These are phyloP conservation scores for Naganishia randhawae DNA, from an alignment of 768 basidiomycete species.

Conservation along the genomic window DNA sequence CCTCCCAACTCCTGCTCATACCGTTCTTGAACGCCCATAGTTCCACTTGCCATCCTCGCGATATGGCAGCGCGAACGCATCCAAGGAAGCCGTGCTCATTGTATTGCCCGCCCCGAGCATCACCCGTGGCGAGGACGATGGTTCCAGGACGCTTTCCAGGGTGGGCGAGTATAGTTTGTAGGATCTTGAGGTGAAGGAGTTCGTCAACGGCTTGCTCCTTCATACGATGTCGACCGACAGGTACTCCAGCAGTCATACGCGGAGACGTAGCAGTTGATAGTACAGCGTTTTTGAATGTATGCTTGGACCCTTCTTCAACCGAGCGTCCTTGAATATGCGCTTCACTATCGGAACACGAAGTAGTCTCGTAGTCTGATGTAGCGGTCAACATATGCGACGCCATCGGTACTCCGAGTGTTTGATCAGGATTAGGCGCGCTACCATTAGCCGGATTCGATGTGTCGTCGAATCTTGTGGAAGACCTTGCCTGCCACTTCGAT, in stretches of 20 bases:
- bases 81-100: conserved; percentile 90
- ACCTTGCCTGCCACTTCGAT: background rate
- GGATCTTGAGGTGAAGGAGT: conserved; percentile 83
- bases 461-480: background rate
- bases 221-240: conserved; percentile 29
- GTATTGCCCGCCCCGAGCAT: conserved; percentile 87
- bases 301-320: background rate
- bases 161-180: conserved; percentile 68
- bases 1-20: conserved; percentile 38
- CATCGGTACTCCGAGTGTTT: background rate
- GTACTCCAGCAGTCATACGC: background rate
- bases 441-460: background rate
- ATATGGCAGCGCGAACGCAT: conserved; percentile 76
- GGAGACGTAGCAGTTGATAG: background rate
- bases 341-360: conserved; percentile 24
- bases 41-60: conserved; percentile 91
- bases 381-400: background rate
- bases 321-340: conserved; percentile 12
- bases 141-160: conserved; percentile 57
- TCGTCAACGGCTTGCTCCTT: conserved; percentile 94
- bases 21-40: conserved; percentile 81
- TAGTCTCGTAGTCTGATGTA: conserved; percentile 11
- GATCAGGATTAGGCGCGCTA: background rate
- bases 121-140: conserved; percentile 88
- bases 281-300: background rate